phyloP scores from a whole-genome alignment of 768 basidiomycete genomes.

The Pleurotus citrinopileatus region DNA sequence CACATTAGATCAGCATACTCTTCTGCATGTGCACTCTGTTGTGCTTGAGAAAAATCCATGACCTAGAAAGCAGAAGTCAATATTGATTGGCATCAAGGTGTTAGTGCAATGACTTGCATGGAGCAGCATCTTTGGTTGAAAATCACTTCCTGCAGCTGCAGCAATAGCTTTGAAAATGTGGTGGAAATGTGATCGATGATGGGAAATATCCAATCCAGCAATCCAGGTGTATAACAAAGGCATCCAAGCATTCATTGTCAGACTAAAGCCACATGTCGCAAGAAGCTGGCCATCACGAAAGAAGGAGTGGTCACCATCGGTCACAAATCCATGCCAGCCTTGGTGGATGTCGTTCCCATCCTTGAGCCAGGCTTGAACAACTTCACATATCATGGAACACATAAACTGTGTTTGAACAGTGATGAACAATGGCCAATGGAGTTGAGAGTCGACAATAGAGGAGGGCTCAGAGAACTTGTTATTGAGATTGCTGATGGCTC shows the following conservation, averaged over 20 bases:
- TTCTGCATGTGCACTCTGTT: constrained; percentile 15
- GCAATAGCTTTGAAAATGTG: constrained; percentile 11
- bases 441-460: constrained; percentile 18
- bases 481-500: constrained; percentile 11
- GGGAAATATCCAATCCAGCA: constrained; percentile 15
- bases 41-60: constrained; percentile 18
- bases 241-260: constrained; percentile 13
- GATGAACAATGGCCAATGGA: constrained; percentile 18
- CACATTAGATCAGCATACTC: constrained; percentile 14
- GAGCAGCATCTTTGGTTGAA: constrained; percentile 3
- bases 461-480: constrained; percentile 11
- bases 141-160: constrained; percentile 4
- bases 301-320: constrained; percentile 22
- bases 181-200: constrained; percentile 19
- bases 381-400: constrained; percentile 14
- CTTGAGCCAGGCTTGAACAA: constrained; percentile 16
- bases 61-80: constrained; percentile 11
- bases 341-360: constrained; percentile 9
- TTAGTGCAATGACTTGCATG: not conserved
- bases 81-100: no score
- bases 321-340: constrained; percentile 19
- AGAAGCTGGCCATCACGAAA: constrained; percentile 19
- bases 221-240: constrained; percentile 24
- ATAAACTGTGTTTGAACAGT: constrained; percentile 22
- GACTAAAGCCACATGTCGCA: constrained; percentile 18